These are phyloP conservation scores for Fusarium temperatum DNA, from an alignment of 2,329 filamentous ascomycete genomes.

Conservation along the genomic window DNA sequence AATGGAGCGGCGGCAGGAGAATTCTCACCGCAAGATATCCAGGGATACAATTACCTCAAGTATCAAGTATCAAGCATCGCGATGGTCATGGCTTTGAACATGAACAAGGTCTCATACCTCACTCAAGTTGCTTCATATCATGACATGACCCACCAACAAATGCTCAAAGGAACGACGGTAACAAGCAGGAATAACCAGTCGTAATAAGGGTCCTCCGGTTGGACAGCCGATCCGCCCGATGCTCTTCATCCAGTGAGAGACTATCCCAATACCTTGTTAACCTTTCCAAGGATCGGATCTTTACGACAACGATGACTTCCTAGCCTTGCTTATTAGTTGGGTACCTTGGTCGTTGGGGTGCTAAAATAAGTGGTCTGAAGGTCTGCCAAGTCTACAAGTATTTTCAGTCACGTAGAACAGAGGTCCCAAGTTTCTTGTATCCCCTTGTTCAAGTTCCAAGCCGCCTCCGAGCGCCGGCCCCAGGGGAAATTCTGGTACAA, in stretches of 20 bases:
- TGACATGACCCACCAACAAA: neutral
- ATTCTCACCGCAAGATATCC: conserved; percentile 13
- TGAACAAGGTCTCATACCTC: neutral
- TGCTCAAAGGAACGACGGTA: neutral
- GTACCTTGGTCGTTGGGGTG: neutral
- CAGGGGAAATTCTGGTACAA: conserved; percentile 12
- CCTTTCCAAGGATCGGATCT: conserved; percentile 6
- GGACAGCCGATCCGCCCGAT: conserved; percentile 21
- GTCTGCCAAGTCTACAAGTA: neutral
- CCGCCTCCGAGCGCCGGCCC: conserved; percentile 19
- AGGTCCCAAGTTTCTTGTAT: neutral
- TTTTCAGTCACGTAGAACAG: neutral
- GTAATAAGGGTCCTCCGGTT: conserved; percentile 41
- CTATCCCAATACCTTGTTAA: conserved; percentile 4
- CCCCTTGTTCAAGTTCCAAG: neutral
- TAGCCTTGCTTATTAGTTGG: neutral
- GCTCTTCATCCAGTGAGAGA: neutral
- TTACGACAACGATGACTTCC: conserved; percentile 8
- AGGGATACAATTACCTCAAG: conserved; percentile 14
- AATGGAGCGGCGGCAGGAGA: neutral
- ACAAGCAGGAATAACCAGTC: conserved; percentile 19
- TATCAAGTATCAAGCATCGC: neutral
- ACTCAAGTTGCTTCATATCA: conserved; percentile 1
- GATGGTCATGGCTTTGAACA: neutral
- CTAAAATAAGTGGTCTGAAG: neutral